These are phyloP conservation scores for Prillingera fragicola DNA, from an alignment of 1,284 basidiomycete species.

Conservation along the genomic window DNA sequence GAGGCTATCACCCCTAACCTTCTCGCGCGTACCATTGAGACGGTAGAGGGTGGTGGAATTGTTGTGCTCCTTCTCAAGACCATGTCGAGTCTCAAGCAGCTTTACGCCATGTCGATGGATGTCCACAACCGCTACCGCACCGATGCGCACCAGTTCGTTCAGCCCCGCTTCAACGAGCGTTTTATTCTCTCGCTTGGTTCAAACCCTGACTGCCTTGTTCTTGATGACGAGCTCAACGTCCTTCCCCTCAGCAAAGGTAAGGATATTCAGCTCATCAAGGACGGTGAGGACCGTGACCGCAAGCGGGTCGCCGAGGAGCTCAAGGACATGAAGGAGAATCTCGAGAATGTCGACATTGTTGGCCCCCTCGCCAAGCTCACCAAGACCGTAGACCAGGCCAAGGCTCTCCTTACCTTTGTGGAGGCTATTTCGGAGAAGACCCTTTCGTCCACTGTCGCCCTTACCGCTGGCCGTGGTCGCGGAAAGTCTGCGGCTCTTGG, in stretches of 20 bases:
- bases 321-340: slow-evolving; percentile 70
- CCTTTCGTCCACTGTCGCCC: slow-evolving; percentile 85
- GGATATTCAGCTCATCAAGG: slow-evolving; percentile 61
- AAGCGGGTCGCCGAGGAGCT: slow-evolving; percentile 57
- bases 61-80: slow-evolving; percentile 89
- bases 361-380: slow-evolving; percentile 88
- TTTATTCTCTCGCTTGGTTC: slow-evolving; percentile 92
- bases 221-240: slow-evolving; percentile 98
- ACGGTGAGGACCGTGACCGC: slow-evolving; percentile 38
- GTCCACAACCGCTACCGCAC: slow-evolving; percentile 91
- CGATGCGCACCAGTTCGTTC: slow-evolving; percentile 79
- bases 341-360: slow-evolving; percentile 79
- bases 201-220: slow-evolving; percentile 81
- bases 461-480: slow-evolving; percentile 90
- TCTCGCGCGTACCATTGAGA: slow-evolving; percentile 94
- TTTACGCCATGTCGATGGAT: slow-evolving; percentile 97
- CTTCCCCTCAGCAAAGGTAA: slow-evolving; percentile 94
- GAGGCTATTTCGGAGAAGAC: slow-evolving; percentile 89
- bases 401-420: slow-evolving; percentile 85
- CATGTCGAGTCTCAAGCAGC: slow-evolving; percentile 86
- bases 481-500: slow-evolving; percentile 97
- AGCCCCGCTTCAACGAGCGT: slow-evolving; percentile 96
- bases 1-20: slow-evolving; percentile 98
- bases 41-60: slow-evolving; percentile 93
- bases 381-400: slow-evolving; percentile 78